Evolutionary conservation across 257 asterid species (phyloP).

Genomic region (Fraxinus americana): DNA sequence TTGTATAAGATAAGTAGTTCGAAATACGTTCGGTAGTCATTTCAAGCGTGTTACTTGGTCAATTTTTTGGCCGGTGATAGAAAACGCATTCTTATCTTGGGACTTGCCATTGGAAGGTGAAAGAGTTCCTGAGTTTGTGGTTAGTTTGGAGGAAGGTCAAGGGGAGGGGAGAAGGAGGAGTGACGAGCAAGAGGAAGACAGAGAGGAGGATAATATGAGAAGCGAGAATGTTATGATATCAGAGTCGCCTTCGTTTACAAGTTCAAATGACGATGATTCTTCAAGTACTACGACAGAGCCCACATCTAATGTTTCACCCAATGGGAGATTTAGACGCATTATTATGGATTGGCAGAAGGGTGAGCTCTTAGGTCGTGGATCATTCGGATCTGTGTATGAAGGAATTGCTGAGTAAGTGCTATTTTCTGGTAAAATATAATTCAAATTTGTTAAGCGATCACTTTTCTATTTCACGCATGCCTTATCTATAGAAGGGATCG

Average conservation of each 20-base stretch:
- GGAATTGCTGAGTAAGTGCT: constrained; percentile 83
- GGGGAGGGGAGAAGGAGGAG: constrained; percentile 18
- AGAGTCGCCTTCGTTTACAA: constrained; percentile 65
- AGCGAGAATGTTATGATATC: constrained; percentile 42
- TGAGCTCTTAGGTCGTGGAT: constrained; percentile 85
- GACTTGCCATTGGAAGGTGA: constrained; percentile 30
- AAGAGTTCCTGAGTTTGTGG: background rate
- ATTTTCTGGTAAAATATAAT: background rate
- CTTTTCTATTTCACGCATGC: background rate
- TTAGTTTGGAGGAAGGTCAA: background rate
- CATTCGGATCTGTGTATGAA: constrained; percentile 92
- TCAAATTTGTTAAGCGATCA: background rate
- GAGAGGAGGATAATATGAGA: constrained; percentile 30
- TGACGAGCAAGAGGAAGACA: constrained; percentile 24
- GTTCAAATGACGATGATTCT: constrained; percentile 79
- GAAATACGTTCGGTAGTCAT: too few species aligned
- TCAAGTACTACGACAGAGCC: constrained; percentile 80
- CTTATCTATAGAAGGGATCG: background rate
- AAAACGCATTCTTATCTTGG: constrained; percentile 64
- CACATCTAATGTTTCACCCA: constrained; percentile 60
- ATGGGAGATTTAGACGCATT: constrained; percentile 53
- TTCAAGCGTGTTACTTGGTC: background rate
- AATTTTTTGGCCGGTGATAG: constrained; percentile 37
- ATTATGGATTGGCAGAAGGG: constrained; percentile 86
- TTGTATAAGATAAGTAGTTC: too few species aligned